Evolutionary conservation across 352 stramenopile genomes (phyloP).

Genomic region (Phytophthora pseudosyringae): DNA sequence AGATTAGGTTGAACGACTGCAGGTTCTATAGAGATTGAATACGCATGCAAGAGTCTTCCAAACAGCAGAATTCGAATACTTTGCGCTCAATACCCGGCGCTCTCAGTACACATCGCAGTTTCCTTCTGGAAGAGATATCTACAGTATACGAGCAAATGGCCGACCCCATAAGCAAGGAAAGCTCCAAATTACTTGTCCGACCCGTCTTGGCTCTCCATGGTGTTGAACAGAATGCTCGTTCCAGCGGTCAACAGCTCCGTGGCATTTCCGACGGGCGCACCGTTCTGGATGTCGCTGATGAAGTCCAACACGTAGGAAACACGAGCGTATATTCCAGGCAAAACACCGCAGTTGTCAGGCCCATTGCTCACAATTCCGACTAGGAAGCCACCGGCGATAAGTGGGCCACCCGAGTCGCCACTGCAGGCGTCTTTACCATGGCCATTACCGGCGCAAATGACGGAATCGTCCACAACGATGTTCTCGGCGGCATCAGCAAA

Average conservation of each 20-base stretch:
- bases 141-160: no score
- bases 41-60: no score
- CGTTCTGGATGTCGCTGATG: background rate
- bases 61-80: no score
- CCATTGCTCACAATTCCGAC: background rate
- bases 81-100: no score
- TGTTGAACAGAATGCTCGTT: background rate
- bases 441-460: slow-evolving; percentile 1
- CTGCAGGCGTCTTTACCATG: background rate
- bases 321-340: background rate
- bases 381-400: background rate
- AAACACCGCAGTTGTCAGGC: background rate
- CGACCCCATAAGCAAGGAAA: no score
- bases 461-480: no score
- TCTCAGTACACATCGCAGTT: no score
- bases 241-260: slow-evolving; percentile 1
- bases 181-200: background rate
- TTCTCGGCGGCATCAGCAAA: no score
- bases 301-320: background rate
- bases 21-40: no score
- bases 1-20: no score
- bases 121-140: no score
- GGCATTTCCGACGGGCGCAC: background rate
- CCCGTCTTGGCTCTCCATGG: background rate
- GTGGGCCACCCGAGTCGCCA: background rate